Evolutionary conservation across 2,329 filamentous ascomycete genomes (phyloP).

Genomic region (Phyllosticta ampelicida): DNA sequence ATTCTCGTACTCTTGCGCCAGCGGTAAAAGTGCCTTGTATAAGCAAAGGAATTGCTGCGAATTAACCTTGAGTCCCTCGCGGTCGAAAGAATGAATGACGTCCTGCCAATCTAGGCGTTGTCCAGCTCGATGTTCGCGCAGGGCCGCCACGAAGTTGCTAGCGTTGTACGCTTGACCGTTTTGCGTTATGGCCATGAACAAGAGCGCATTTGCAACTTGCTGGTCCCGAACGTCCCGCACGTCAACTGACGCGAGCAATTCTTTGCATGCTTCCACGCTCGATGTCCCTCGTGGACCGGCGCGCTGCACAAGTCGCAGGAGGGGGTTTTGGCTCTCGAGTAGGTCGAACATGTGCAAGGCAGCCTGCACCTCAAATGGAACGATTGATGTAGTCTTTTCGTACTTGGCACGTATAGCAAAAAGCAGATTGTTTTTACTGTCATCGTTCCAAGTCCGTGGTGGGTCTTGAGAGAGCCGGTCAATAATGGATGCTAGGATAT

Average conservation of each 20-base stretch:
- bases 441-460: slow-evolving; percentile 72
- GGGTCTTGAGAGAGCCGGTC: slow-evolving; percentile 82
- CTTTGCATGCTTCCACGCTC: slow-evolving; percentile 59
- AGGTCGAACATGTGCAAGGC: slow-evolving; percentile 59
- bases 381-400: slow-evolving; percentile 34
- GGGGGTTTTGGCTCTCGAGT: slow-evolving; percentile 47
- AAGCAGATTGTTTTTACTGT: slow-evolving; percentile 56
- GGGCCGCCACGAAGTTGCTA: slow-evolving; percentile 54
- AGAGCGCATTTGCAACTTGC: slow-evolving; percentile 70
- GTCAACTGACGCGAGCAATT: slow-evolving; percentile 46
- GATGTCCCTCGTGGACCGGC: slow-evolving; percentile 65
- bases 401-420: slow-evolving; percentile 59
- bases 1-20: slow-evolving; percentile 50
- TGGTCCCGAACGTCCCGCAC: slow-evolving; percentile 62
- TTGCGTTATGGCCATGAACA: slow-evolving; percentile 55
- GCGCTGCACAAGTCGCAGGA: slow-evolving; percentile 57
- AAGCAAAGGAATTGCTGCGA: slow-evolving; percentile 70
- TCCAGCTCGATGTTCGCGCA: slow-evolving; percentile 45
- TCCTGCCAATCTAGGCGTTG: slow-evolving; percentile 54
- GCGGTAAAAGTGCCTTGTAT: slow-evolving; percentile 65
- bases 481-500: slow-evolving; percentile 68
- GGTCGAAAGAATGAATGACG: slow-evolving; percentile 71
- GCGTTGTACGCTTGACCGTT: slow-evolving; percentile 53
- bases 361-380: slow-evolving; percentile 59
- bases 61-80: slow-evolving; percentile 63